Evolutionary conservation across 2,329 filamentous ascomycete genomes (phyloP).

Genomic region (Aspergillus quadrilineatus): DNA sequence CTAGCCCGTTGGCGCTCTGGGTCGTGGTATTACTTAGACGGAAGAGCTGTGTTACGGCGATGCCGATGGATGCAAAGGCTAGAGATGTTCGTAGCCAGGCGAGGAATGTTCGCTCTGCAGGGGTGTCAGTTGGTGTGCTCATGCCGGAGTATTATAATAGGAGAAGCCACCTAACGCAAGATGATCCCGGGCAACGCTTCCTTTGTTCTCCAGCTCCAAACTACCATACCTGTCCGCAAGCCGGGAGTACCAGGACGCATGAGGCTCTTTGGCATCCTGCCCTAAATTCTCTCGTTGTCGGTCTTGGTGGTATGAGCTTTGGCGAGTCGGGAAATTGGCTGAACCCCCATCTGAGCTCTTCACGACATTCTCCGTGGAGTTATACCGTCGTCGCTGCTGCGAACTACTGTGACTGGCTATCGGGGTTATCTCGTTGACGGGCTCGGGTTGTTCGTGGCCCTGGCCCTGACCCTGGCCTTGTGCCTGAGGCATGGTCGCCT

Average conservation of each 20-base stretch:
- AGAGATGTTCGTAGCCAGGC: conserved; percentile 67
- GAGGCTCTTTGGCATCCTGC: conserved; percentile 17
- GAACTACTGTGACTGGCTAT: conserved; percentile 28
- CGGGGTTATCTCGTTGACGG: conserved; percentile 31
- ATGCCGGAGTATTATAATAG: conserved; percentile 6
- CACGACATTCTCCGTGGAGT: conserved; percentile 29
- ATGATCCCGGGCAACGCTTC: conserved; percentile 65
- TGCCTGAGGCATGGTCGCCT: conserved; percentile 18
- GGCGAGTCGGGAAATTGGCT: conserved; percentile 12
- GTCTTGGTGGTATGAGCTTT: neutral
- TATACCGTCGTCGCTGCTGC: conserved; percentile 29
- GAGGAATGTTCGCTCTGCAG: conserved; percentile 65
- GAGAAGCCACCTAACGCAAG: conserved; percentile 57
- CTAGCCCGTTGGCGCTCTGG: conserved; percentile 9
- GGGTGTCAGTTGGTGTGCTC: neutral
- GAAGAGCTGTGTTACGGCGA: conserved; percentile 66
- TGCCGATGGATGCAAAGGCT: conserved; percentile 65
- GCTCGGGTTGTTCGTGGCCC: neutral
- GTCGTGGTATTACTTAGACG: conserved; percentile 56
- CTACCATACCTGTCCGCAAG: conserved; percentile 60
- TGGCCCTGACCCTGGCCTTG: conserved; percentile 16
- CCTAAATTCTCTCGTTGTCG: neutral
- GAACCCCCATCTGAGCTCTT: conserved; percentile 13
- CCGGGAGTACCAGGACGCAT: conserved; percentile 47
- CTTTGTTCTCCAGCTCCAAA: conserved; percentile 65